Evolutionary conservation across 805 yeast species (phyloP), one percentile per base, ranked within the genome.

Genomic region (Ogataea methanolica): DNA sequence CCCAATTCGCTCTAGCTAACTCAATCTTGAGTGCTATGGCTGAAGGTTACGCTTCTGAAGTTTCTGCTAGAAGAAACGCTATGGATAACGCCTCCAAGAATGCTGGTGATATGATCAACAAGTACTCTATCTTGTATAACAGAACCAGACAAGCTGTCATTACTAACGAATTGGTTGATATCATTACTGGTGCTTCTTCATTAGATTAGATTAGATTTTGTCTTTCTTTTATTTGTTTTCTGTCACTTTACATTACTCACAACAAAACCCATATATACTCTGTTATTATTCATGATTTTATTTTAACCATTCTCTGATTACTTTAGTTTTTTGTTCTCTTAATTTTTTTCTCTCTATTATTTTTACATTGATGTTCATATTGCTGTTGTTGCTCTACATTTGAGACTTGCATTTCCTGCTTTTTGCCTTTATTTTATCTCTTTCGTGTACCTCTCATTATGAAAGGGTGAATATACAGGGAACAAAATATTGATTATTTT

Each of bases 81-180:
- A 92, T 92, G 99, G 99, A 92, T 76, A 94, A 94, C 68, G 99
- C 99, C 55, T 90, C 97, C 61, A 92, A 94, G 94, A 92, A 92
- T 70, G 99, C 99, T 55, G 96, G 96, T 76, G 99, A 94, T 65
- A 94, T 94, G 98, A 94, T 94, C 70, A 83, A 80, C 76, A 85
- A 81, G 69, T 92, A 88, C 86, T 86, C 98, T 60, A 94, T 94
- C 72, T 83, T 94, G 74, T 94, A 94, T 78, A 94, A 94, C 91
- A 92, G 99, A 83, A 86, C 97, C 67, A 89, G 97, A 80, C 99
- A 94, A 82, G 97, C 97, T 60, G 97, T 91, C 68, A 92, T 92
- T 68, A 91, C 98, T 74, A 94, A 94, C 83, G 99, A 94, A 80
- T 79, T 94, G 83, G 99, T 94, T 68, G 99, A 94, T 77, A 94